Conservation (phyloP, 495 filamentous ascomycete genomes). For the Neurospora tetraspora region DNA sequence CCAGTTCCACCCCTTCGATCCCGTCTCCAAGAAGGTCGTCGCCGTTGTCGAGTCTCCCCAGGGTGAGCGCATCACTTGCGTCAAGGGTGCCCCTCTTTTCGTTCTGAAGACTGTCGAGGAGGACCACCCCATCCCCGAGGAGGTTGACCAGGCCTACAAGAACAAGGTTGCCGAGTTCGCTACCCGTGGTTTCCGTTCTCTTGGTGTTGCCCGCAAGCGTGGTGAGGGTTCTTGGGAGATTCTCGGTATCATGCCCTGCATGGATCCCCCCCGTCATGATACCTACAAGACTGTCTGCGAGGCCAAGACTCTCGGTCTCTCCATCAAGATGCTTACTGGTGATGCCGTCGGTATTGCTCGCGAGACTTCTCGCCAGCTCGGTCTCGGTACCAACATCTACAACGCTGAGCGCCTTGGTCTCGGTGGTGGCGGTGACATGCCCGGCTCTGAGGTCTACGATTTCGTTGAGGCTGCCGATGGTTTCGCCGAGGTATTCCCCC, state of each 20-base stretch:
- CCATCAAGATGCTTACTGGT: slow-evolving; percentile 95
- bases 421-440: slow-evolving; percentile 80
- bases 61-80: slow-evolving; percentile 73
- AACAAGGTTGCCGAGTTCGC: slow-evolving; percentile 87
- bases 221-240: slow-evolving; percentile 73
- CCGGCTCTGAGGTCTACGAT: slow-evolving; percentile 85
- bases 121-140: slow-evolving; percentile 63
- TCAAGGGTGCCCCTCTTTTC: slow-evolving; percentile 84
- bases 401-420: slow-evolving; percentile 79
- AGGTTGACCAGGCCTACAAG: slow-evolving; percentile 71
- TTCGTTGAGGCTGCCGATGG: slow-evolving; percentile 93
- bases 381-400: slow-evolving; percentile 89
- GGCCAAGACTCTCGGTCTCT: slow-evolving; percentile 76
- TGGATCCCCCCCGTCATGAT: slow-evolving; percentile 83
- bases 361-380: slow-evolving; percentile 81
- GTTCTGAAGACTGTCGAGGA: slow-evolving; percentile 76
- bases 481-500: slow-evolving; percentile 92
- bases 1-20: slow-evolving; percentile 83
- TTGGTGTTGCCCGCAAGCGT: slow-evolving; percentile 83
- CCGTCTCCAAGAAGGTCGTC: slow-evolving; percentile 86
- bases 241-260: slow-evolving; percentile 89
- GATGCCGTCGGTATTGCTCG: slow-evolving; percentile 89
- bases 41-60: slow-evolving; percentile 73
- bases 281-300: slow-evolving; percentile 84
- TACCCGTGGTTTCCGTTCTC: slow-evolving; percentile 81